phyloP scores from a whole-genome alignment of 768 basidiomycete species.

The Porphyrellus cyaneotinctus region DNA sequence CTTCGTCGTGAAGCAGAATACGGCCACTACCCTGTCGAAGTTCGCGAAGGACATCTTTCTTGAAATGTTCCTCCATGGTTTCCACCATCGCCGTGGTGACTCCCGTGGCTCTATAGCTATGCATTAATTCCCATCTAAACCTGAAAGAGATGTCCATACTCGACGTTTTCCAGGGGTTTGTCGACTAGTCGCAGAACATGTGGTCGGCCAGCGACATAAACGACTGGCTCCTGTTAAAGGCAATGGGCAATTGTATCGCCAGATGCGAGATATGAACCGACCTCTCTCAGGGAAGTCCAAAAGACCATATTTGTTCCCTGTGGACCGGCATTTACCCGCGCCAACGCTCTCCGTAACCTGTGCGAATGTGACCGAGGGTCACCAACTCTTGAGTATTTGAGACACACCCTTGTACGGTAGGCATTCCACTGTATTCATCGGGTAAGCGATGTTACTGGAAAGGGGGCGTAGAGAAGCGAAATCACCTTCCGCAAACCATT shows the following conservation, averaged over 20 bases:
- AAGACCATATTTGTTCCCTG: slow-evolving; percentile 71
- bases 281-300: slow-evolving; percentile 96
- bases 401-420: slow-evolving; percentile 70
- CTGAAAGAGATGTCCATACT: slow-evolving; percentile 47
- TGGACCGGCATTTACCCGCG: slow-evolving; percentile 75
- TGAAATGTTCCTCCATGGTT: slow-evolving; percentile 83
- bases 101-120: slow-evolving; percentile 72
- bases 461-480: neutral
- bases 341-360: slow-evolving; percentile 74
- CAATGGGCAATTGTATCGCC: neutral
- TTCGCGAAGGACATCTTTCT: slow-evolving; percentile 83
- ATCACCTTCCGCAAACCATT: slow-evolving; percentile 76
- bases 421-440: slow-evolving; percentile 74
- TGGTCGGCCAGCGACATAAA: slow-evolving; percentile 82
- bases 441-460: slow-evolving; percentile 22
- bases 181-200: slow-evolving; percentile 88
- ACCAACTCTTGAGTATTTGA: neutral
- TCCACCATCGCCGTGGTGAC: slow-evolving; percentile 89
- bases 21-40: slow-evolving; percentile 65
- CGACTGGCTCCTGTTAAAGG: slow-evolving; percentile 73
- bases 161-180: slow-evolving; percentile 89
- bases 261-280: slow-evolving; percentile 28
- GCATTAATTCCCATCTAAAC: neutral
- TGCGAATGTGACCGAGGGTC: neutral
- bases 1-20: slow-evolving; percentile 90